Evolutionary conservation across 2,329 filamentous ascomycete genomes (phyloP), one percentile per base, ranked within the genome.

Genomic region (Colletotrichum sidae): DNA sequence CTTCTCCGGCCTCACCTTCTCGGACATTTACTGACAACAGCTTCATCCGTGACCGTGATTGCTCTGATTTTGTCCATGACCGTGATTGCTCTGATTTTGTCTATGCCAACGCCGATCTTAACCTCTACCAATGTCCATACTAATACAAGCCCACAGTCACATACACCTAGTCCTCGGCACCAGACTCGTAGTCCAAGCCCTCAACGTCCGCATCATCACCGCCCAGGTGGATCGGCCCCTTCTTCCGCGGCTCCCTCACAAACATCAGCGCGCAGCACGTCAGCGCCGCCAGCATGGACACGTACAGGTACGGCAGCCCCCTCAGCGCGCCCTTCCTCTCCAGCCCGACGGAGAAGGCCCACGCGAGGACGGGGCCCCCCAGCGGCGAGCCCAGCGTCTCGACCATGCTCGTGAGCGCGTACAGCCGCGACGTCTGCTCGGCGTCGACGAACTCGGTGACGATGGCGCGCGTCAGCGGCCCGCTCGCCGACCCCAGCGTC

Each of bases 301-400:
- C 67, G 53, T 81, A 81, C 51, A 80, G 74, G 74, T 77, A 81
- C 5, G 79, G 79, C 60, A 80, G 35, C 0, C 79, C 79, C 39
- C 71, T 78, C 74, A 75, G 78, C 1, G 74, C 15, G 0, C 79
- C 78, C 60, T 75, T 77, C 55, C 56, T 70, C 52, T 74, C 71
- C 67, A 81, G 45, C 0, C 80, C 79, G 11, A 70, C 56, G 5
- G 76, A 74, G 55, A 81, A 81, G 25, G 72, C 76, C 72, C 75
- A 76, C 0, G 80, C 80, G 47, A 81, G 59, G 8, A 76, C 76
- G 0, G 80, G 80, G 1, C 76, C 78, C n/a, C 74, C 80, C 6
- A 80, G 72, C 34, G 81, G 79, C 0, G 77, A 74, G 0, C 80
- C 80, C 8, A 76, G 44, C 6, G 79, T 75, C 65, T 81, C 79